Conservation (phyloP, 306 rosid genomes). For the barrel medic (Medicago truncatula) region DNA sequence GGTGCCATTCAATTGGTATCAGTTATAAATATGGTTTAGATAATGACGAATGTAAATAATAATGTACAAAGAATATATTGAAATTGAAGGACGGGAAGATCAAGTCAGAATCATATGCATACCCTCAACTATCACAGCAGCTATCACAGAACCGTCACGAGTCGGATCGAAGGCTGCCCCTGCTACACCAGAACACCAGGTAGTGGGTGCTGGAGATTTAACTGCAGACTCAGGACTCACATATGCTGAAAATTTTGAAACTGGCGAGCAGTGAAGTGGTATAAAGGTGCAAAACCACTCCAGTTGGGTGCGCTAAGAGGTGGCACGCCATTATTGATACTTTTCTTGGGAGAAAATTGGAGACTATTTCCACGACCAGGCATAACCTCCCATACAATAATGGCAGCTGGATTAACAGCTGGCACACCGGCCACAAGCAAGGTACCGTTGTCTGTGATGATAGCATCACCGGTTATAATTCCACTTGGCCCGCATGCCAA, state of each 20-base stretch:
- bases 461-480: constrained; percentile 96
- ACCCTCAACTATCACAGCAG: constrained; percentile 96
- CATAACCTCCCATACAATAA: constrained; percentile 98
- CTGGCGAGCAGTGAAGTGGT: constrained; percentile 89
- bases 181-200: constrained; percentile 99
- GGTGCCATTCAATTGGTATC: constrained; percentile 8
- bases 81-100: constrained; percentile 6
- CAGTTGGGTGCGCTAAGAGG: constrained; percentile 76
- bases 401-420: constrained; percentile 90
- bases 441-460: constrained; percentile 92
- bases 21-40: constrained; percentile 9
- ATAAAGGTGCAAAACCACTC: constrained; percentile 86
- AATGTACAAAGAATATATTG: neutral
- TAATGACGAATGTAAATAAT: constrained; percentile 10
- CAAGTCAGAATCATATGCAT: constrained; percentile 39
- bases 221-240: constrained; percentile 89
- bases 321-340: constrained; percentile 65
- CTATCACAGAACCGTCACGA: constrained; percentile 90
- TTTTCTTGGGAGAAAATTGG: constrained; percentile 76
- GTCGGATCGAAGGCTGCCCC: constrained; percentile 98
- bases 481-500: constrained; percentile 98
- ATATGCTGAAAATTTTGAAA: constrained; percentile 95
- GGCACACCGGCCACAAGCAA: constrained; percentile 99
- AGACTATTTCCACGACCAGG: constrained; percentile 97
- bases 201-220: constrained; percentile 52